Evolutionary conservation across 805 yeast species (phyloP).

Genomic region (Wickerhamomyces mucosus): DNA sequence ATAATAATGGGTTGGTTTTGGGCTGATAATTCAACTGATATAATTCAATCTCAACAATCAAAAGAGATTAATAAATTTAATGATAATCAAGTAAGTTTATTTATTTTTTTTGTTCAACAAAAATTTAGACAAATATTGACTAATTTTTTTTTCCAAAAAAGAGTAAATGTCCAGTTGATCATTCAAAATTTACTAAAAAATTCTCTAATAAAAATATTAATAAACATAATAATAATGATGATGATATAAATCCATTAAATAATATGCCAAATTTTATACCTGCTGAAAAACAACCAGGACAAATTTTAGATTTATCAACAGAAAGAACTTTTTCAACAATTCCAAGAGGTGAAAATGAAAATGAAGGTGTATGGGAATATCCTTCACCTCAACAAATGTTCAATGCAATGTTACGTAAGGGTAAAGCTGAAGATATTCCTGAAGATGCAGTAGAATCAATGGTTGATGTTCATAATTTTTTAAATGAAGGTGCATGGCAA

Average conservation of each 20-base stretch:
- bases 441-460: constrained; percentile 94
- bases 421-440: constrained; percentile 78
- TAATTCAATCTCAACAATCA: constrained; percentile 1
- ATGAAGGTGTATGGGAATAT: constrained; percentile 89
- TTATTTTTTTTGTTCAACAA: neutral
- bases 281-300: constrained; percentile 66
- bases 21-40: constrained; percentile 36
- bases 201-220: neutral
- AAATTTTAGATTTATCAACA: constrained; percentile 67
- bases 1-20: constrained; percentile 84
- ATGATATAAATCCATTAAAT: constrained; percentile 64
- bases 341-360: constrained; percentile 64
- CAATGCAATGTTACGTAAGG: constrained; percentile 93
- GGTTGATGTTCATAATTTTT: constrained; percentile 94
- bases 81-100: neutral
- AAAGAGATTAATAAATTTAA: no score
- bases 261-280: constrained; percentile 79
- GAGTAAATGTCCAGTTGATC: constrained; percentile 33
- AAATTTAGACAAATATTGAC: neutral
- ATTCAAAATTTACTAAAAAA: constrained; percentile 13
- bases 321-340: constrained; percentile 77
- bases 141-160: neutral
- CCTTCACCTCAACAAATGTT: constrained; percentile 99
- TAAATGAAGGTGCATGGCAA: constrained; percentile 97
- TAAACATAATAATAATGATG: constrained; percentile 7